Conservation (phyloP, 345 rosid species). For the Microcos paniculata region DNA sequence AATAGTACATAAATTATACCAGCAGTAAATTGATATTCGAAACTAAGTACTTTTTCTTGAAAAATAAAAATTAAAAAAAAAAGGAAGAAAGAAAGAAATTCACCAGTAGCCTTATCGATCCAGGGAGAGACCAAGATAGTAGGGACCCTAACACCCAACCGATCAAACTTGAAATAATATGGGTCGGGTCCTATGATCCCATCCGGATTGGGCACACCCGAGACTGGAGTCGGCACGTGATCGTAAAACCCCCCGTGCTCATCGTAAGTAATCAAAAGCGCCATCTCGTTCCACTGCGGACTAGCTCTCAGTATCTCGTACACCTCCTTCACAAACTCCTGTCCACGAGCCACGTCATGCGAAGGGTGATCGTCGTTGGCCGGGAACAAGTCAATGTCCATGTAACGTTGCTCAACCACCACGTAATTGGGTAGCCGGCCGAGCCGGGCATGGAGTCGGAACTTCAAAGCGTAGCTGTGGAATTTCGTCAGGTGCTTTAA, state of each 20-base stretch:
- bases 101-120: slow-evolving; percentile 94
- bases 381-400: slow-evolving; percentile 58
- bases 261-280: slow-evolving; percentile 83
- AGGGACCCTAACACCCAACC: slow-evolving; percentile 95
- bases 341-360: slow-evolving; percentile 87
- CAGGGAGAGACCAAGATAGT: slow-evolving; percentile 82
- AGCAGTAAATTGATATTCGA: background rate
- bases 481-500: slow-evolving; percentile 65
- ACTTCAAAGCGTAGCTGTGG: slow-evolving; percentile 60
- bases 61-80: background rate
- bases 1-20: background rate
- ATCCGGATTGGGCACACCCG: slow-evolving; percentile 84
- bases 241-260: slow-evolving; percentile 99
- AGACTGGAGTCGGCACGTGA: slow-evolving; percentile 88
- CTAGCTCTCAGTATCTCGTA: slow-evolving; percentile 86
- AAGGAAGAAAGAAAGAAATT: slow-evolving; percentile 12
- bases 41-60: background rate
- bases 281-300: slow-evolving; percentile 98
- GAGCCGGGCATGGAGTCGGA: slow-evolving; percentile 61
- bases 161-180: slow-evolving; percentile 78
- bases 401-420: slow-evolving; percentile 89
- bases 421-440: slow-evolving; percentile 83
- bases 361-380: slow-evolving; percentile 99
- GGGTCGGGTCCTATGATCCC: slow-evolving; percentile 94
- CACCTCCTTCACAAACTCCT: slow-evolving; percentile 89